Conservation (phyloP, 768 basidiomycete species). For the Hypsizygus marmoreus region DNA sequence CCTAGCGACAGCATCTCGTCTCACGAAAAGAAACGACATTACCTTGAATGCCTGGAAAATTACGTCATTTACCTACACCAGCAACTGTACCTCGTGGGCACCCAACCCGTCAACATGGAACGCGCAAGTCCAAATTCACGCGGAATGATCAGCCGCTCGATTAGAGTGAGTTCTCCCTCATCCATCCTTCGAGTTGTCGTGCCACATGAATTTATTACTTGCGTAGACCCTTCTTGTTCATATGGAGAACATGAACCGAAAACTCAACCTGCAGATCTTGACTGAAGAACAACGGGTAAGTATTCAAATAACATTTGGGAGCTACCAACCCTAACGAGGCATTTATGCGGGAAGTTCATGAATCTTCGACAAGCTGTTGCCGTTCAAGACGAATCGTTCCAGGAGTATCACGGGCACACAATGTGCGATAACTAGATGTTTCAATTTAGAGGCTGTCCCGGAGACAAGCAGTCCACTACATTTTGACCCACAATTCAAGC, state of each 20-base stretch:
- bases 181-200: neutral
- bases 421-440: too few species aligned
- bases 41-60: slow-evolving; percentile 72
- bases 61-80: slow-evolving; percentile 70
- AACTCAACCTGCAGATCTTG: slow-evolving; percentile 50
- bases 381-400: slow-evolving; percentile 2
- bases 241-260: slow-evolving; percentile 58
- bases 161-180: slow-evolving; percentile 45
- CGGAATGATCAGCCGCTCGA: slow-evolving; percentile 63
- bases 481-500: too few species aligned
- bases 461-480: too few species aligned
- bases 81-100: slow-evolving; percentile 53
- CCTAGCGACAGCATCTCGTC: slow-evolving; percentile 71
- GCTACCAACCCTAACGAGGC: too few species aligned
- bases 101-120: slow-evolving; percentile 47
- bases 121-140: slow-evolving; percentile 48
- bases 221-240: slow-evolving; percentile 69
- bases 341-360: slow-evolving; percentile 5
- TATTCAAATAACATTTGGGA: neutral
- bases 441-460: too few species aligned
- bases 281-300: slow-evolving; percentile 59
- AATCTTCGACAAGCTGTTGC: slow-evolving; percentile 11
- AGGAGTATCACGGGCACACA: slow-evolving; percentile 3
- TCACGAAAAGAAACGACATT: slow-evolving; percentile 76
- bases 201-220: neutral